Percentiles rank a stretch among this genome's conserved stretches.
Conservation (phyloP, 371 early-diverging fungal species). For the Nematocida displodere region DNA sequence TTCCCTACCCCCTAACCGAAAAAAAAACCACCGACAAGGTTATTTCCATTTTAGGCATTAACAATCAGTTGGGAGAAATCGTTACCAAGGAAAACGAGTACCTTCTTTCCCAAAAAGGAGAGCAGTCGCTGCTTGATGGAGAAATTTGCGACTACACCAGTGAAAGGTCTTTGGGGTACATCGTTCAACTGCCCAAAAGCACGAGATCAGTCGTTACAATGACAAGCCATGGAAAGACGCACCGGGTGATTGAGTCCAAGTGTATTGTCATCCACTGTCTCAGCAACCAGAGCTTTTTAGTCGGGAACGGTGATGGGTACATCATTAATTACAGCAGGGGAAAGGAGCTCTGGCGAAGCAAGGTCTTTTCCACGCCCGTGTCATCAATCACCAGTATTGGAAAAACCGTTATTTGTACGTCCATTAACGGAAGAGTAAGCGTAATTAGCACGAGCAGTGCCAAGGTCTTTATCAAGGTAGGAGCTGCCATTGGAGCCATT, state of each 20-base stretch:
- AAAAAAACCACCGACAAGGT: neutral
- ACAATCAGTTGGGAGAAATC: neutral
- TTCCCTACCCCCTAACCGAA: neutral
- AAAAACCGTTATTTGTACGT: neutral
- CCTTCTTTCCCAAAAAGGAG: neutral
- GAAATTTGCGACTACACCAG: neutral
- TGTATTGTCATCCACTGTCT: conserved; percentile 1
- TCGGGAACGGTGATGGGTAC: conserved; percentile 28
- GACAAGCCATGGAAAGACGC: neutral
- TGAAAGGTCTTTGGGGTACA: neutral
- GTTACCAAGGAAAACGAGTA: neutral
- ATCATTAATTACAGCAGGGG: conserved; percentile 19
- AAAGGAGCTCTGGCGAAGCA: conserved; percentile 28
- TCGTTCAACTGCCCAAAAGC: conserved; percentile 13
- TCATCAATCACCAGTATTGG: neutral
- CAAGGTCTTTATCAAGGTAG: neutral
- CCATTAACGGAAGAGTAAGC: conserved; percentile 9
- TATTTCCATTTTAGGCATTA: neutral
- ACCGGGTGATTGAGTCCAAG: conserved; percentile 12
- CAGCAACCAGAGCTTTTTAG: neutral
- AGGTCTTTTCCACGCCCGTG: conserved; percentile 21
- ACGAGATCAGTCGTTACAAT: conserved; percentile 5
- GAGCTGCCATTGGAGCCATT: neutral
- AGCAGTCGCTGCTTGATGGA: neutral
- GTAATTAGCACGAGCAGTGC: neutral